Evolutionary conservation across 257 asterid genomes (phyloP), one percentile per base, ranked within the genome.

Genomic region (Solanum etuberosum): DNA sequence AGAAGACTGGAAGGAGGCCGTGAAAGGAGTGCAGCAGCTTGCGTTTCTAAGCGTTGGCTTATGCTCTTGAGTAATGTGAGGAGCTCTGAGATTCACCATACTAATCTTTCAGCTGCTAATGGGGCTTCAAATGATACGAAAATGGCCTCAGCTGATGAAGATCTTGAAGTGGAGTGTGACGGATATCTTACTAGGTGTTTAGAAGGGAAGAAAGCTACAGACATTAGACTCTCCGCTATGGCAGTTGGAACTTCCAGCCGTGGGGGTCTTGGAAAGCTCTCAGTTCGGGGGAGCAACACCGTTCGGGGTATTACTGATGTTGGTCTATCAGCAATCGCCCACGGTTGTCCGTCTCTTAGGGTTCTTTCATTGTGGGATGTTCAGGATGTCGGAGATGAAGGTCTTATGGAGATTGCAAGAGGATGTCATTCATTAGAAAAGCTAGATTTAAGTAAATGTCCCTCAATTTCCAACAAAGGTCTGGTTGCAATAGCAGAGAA

Each of bases 221-320:
- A 97, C 88, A 84, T 93, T 37, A 91, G 99, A 87, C 98, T 97
- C 61, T 95, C 96, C 7, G 96, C 99, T 42, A 96, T 97, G 87
- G 98, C 99, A 0, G 94, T 97, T 6, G 98, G 98, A 11, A 97
- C 99, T 23, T 91, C 97, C 15, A 90, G 93, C 89, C 99, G 98
- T 27, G 99, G 99, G 63, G 99, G 99, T 14, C 94, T 97, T 13
- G 98, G 97, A 43, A 97, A 97, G 93, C 99, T 97, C 72, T 94
- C 93, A 0, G 88, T 97, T 83, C 89, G 98, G 43, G 99, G 99
- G 85, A 91, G 93, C 88, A 92, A 91, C 90, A 38, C 95, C 11
- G 14, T 77, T 20, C 91, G 95, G 65, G 98, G 97, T 5, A 94
- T 95, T 85, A 91, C 97, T 9, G 84, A 93, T 72, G n/a, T 29